Evolutionary conservation across 2,329 filamentous ascomycete genomes (phyloP).

Genomic region (Clonostachys solani): DNA sequence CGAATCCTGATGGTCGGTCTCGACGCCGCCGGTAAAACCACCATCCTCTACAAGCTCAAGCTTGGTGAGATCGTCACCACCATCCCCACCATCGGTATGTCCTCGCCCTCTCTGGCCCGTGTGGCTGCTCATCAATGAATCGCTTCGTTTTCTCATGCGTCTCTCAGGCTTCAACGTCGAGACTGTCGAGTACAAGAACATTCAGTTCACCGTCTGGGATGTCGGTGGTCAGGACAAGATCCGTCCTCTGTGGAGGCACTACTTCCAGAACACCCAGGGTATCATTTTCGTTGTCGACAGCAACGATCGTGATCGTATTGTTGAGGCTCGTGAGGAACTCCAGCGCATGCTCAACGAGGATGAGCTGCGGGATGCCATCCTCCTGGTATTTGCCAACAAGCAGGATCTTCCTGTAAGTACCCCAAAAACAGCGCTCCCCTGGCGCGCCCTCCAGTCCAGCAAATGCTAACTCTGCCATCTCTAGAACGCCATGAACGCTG

Average conservation of each 20-base stretch:
- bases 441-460: neutral
- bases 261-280: constrained; percentile 99
- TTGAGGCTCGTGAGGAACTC: constrained; percentile 93
- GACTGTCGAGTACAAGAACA: constrained; percentile 99
- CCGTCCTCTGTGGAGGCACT: constrained; percentile 97
- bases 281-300: constrained; percentile 99
- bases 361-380: constrained; percentile 93
- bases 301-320: constrained; percentile 97
- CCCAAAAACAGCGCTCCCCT: neutral
- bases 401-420: constrained; percentile 91
- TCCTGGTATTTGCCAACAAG: constrained; percentile 99
- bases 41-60: constrained; percentile 99
- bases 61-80: constrained; percentile 98
- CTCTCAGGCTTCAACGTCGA: constrained; percentile 93
- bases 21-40: constrained; percentile 99
- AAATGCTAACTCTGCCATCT: neutral
- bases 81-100: constrained; percentile 93
- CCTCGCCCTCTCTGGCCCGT: neutral
- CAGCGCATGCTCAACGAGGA: constrained; percentile 99
- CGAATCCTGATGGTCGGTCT: constrained; percentile 99
- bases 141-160: neutral
- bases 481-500: constrained; percentile 98
- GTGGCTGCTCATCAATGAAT: neutral
- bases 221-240: constrained; percentile 99
- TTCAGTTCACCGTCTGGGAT: constrained; percentile 99